Conservation (phyloP, 305 asterid species). For the Fraxinus albicans region DNA sequence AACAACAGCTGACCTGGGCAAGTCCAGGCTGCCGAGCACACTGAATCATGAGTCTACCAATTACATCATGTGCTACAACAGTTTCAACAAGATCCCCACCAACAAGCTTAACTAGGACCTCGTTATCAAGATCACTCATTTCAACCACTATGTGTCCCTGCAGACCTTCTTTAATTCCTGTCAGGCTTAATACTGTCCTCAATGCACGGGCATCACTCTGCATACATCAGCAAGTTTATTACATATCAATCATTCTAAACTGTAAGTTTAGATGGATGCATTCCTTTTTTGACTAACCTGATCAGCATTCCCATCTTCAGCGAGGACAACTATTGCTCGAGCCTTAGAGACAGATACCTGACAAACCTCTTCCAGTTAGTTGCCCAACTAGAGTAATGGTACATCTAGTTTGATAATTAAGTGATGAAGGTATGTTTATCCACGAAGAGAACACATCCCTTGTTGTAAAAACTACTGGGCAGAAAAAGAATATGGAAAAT, state of each 20-base stretch:
- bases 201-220: constrained; percentile 96
- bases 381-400: constrained; percentile 18
- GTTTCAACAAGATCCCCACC: constrained; percentile 96
- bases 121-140: constrained; percentile 90
- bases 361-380: constrained; percentile 32
- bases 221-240: constrained; percentile 29
- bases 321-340: constrained; percentile 89
- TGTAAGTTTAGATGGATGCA: constrained; percentile 21
- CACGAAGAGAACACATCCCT: constrained; percentile 4
- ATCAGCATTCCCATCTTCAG: constrained; percentile 93
- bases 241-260: constrained; percentile 19
- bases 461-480: background rate
- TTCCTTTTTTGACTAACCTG: constrained; percentile 54
- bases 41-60: constrained; percentile 92
- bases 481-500: background rate
- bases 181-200: constrained; percentile 86
- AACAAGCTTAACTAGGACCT: constrained; percentile 88
- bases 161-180: constrained; percentile 91
- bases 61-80: constrained; percentile 94
- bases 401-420: constrained; percentile 3
- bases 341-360: constrained; percentile 94
- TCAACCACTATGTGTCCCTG: constrained; percentile 89
- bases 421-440: constrained; percentile 4
- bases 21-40: constrained; percentile 98
- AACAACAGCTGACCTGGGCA: constrained; percentile 68